Conservation (phyloP, 192 early-diverging fungal genomes). For the Rhizoclosmatium sp. region DNA sequence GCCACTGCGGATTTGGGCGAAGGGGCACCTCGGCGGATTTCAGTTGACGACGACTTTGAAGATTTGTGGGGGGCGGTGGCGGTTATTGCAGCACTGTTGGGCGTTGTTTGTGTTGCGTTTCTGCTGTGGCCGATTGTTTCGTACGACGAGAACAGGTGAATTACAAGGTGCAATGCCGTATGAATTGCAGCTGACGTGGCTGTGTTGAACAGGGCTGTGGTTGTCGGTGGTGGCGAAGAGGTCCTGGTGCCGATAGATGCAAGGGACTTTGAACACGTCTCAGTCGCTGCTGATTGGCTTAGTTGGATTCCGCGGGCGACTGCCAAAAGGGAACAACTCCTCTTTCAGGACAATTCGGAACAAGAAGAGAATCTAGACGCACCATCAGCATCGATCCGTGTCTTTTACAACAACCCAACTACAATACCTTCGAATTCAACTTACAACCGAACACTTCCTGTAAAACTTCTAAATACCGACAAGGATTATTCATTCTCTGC, state of each 20-base stretch:
- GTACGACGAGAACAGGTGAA: conserved; percentile 8
- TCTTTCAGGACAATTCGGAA: background rate
- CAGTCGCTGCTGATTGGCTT: background rate
- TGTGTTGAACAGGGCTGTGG: background rate
- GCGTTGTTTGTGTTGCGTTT: conserved; percentile 2
- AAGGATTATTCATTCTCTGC: conserved; percentile 8
- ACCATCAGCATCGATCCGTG: background rate
- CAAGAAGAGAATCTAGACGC: background rate
- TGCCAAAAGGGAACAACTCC: no score
- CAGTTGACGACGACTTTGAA: conserved; percentile 24
- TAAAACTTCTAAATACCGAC: background rate
- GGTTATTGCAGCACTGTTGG: conserved; percentile 1
- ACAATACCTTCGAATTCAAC: background rate
- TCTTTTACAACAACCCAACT: conserved; percentile 24
- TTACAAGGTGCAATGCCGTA: no score
- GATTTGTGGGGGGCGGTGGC: conserved; percentile 2
- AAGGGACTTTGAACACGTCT: background rate
- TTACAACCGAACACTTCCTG: background rate
- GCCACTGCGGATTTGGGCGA: conserved; percentile 10
- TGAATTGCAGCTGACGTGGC: background rate
- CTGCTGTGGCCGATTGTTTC: conserved; percentile 34
- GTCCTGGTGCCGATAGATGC: background rate
- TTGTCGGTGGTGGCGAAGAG: background rate
- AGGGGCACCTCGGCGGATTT: background rate
- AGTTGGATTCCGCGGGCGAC: background rate